These are phyloP conservation scores for Teratosphaeria pseudoeucalypti DNA, from an alignment of 2,329 filamentous ascomycete species.

Conservation along the genomic window DNA sequence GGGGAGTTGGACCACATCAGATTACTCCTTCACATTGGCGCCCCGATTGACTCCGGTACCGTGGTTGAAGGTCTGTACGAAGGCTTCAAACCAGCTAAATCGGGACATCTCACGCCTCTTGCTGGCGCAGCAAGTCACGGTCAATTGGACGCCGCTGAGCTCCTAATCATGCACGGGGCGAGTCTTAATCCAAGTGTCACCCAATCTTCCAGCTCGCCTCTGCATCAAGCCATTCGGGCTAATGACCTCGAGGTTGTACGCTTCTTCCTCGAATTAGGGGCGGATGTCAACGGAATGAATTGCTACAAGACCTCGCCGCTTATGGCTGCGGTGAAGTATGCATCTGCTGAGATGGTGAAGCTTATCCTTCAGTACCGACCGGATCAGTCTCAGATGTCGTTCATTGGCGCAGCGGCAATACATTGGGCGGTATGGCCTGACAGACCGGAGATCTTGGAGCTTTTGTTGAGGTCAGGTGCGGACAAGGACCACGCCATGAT, in stretches of 20 bases:
- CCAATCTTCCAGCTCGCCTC: conserved; percentile 19
- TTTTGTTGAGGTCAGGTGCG: conserved; percentile 19
- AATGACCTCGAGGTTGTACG: conserved; percentile 18
- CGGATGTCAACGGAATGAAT: conserved; percentile 18
- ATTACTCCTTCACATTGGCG: conserved; percentile 17
- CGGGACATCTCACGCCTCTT: conserved; percentile 21
- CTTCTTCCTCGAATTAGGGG: conserved; percentile 12
- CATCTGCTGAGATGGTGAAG: conserved; percentile 13
- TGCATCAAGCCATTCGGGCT: conserved; percentile 22
- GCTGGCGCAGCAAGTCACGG: conserved; percentile 23
- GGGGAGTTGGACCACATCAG: conserved; percentile 20
- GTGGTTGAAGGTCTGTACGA: conserved; percentile 21
- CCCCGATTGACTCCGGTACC: conserved; percentile 17
- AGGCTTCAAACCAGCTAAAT: conserved; percentile 25
- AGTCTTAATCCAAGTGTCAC: conserved; percentile 18
- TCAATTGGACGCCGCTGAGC: conserved; percentile 17
- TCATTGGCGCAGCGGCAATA: conserved; percentile 21
- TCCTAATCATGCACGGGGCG: conserved; percentile 20
- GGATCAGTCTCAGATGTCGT: conserved; percentile 15
- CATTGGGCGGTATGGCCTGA: conserved; percentile 22
- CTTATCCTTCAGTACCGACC: conserved; percentile 19
- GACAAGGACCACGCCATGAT: conserved; percentile 17
- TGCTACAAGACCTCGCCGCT: conserved; percentile 22
- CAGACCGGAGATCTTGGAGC: conserved; percentile 13
- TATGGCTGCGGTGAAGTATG: conserved; percentile 26